Percentiles rank a stretch among this genome's conserved stretches.
Evolutionary conservation across 345 rosid species (phyloP).

Genomic region (Moringa oleifera): DNA sequence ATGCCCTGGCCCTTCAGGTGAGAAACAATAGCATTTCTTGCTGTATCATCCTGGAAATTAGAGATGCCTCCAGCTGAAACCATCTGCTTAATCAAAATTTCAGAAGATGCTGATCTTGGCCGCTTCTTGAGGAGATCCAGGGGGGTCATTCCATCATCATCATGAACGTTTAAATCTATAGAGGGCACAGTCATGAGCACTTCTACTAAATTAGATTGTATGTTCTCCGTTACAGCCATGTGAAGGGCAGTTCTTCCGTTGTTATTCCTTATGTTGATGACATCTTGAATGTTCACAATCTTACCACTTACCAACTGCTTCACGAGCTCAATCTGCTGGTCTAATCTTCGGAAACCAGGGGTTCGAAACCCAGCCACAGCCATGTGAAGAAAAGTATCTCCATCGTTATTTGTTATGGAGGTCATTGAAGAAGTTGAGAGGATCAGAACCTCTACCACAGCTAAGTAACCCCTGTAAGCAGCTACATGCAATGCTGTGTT

Average conservation of each 20-base stretch:
- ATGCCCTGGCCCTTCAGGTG: constrained; percentile 55
- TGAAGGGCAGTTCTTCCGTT: constrained; percentile 81
- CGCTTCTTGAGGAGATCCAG: constrained; percentile 69
- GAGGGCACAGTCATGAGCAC: constrained; percentile 52
- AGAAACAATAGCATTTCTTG: constrained; percentile 36
- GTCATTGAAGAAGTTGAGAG: constrained; percentile 39
- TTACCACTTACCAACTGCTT: constrained; percentile 41
- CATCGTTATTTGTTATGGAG: constrained; percentile 40
- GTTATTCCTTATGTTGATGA: constrained; percentile 58
- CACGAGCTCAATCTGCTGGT: constrained; percentile 66
- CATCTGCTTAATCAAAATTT: constrained; percentile 71
- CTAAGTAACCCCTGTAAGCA: constrained; percentile 67
- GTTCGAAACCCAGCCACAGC: constrained; percentile 75
- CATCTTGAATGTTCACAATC: constrained; percentile 30
- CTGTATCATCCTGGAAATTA: constrained; percentile 26
- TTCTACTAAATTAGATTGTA: constrained; percentile 60
- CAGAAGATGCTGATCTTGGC: constrained; percentile 64
- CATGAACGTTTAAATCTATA: constrained; percentile 57
- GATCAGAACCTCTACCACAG: constrained; percentile 51
- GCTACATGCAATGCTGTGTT: constrained; percentile 84
- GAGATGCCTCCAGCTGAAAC: constrained; percentile 79
- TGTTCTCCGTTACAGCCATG: constrained; percentile 62
- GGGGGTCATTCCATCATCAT: constrained; percentile 69
- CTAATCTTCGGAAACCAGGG: constrained; percentile 71
- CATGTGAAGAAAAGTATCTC: constrained; percentile 83